Evolutionary conservation across 805 yeast species (phyloP).

Genomic region (Hanseniaspora jakobsenii): DNA sequence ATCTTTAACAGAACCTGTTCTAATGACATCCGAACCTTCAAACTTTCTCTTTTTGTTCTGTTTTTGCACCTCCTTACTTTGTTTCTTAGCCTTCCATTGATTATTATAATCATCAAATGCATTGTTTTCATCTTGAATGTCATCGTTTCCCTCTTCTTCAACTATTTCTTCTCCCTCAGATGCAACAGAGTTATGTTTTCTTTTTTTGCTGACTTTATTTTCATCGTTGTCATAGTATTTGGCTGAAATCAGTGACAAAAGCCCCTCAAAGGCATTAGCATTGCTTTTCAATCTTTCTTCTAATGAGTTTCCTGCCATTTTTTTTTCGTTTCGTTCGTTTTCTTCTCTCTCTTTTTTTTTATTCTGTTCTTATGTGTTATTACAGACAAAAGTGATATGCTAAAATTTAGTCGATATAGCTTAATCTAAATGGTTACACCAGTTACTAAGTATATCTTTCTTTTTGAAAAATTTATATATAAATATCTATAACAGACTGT

Average conservation of each 20-base stretch:
- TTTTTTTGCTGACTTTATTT: constrained; percentile 32
- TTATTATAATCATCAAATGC: constrained; percentile 21
- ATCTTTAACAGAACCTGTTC: constrained; percentile 18
- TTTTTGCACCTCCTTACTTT: constrained; percentile 50
- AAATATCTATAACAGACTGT: too few relatives aligned
- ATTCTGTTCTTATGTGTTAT: too few relatives aligned
- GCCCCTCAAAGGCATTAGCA: constrained; percentile 75
- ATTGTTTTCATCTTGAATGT: neutral
- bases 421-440: too few relatives aligned
- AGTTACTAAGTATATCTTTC: too few relatives aligned
- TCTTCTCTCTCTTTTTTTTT: too few relatives aligned
- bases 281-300: constrained; percentile 70
- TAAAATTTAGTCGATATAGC: too few relatives aligned
- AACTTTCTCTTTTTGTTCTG: constrained; percentile 57
- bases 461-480: too few relatives aligned
- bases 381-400: too few relatives aligned
- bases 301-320: constrained; percentile 42
- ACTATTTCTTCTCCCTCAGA: neutral
- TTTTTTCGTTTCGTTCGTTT: neutral
- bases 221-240: constrained; percentile 84
- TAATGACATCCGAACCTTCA: constrained; percentile 44
- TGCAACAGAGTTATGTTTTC: constrained; percentile 29
- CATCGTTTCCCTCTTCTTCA: neutral
- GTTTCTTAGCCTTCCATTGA: constrained; percentile 83
- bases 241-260: constrained; percentile 84